Base-by-base conservation (phyloP, 768 basidiomycete species). In the Podaxis carcinomalis region DNA sequence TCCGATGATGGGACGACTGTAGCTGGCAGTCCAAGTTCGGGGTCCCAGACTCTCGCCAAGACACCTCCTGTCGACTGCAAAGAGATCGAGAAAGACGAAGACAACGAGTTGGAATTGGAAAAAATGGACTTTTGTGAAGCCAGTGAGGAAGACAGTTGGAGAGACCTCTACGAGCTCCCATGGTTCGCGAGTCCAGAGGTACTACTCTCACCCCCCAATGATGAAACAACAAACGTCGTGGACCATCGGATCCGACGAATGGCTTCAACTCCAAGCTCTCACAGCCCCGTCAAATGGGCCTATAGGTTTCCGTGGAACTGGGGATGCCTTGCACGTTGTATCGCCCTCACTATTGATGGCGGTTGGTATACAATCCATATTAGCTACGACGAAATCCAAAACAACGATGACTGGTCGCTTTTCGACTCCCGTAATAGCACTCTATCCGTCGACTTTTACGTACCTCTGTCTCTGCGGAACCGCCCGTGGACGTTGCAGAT, bases 361-460 rank as follows among this genome's bases (percentile, higher is more conserved):
- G 57, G 57, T 6, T 50, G 57, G 57, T 57, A 57, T 21, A 57
- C 47, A 21, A 37, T 57, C 35, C 46, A 57, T 28, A 21, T 57
- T 7, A 36, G 35, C 25, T 37, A 36, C 14, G 47, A 36, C 9
- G n/a, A 50, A 13, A 50, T 57, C n/a, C 21, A 21, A 14, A 19
- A 27, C 21, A 23, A 57, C 25, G 47, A 50, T 50, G 47, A 50
- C 16, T n/a, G 25, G 5, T 27, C 57, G 5, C 23, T 21, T 2
- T 49, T 13, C 14, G 28, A 23, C 23, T 27, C 49, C 11, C 57
- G 21, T 16, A 23, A 57, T 6, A 49, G 36, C 28, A n/a, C 36
- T 16, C 23, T 57, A 3, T 39, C 46, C 13, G 16, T 57, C 11
- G 47, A 57, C n/a, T 57, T 57, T 16, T 57, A 57, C 19, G 47